A percentile compares a stretch with the other conserved stretches of the same genome.
Evolutionary conservation across 2,329 filamentous ascomycete genomes (phyloP).

Genomic region (Verticillium alfalfae): DNA sequence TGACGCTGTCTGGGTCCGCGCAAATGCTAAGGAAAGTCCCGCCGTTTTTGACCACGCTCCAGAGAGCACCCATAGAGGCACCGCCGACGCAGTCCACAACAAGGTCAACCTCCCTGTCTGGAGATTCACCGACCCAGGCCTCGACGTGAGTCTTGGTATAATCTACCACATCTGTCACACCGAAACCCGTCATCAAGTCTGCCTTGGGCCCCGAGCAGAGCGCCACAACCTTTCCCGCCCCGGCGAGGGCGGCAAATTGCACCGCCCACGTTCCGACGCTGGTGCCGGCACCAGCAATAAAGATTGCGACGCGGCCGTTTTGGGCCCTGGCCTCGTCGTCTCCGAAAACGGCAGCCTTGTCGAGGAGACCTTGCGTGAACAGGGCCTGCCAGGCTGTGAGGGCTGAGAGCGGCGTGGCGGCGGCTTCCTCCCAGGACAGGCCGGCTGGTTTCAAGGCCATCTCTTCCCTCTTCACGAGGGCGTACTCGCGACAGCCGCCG

Average conservation of each 20-base stretch:
- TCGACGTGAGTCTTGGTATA: constrained; percentile 56
- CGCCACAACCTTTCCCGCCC: constrained; percentile 27
- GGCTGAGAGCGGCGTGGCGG: constrained; percentile 30
- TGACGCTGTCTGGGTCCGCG: constrained; percentile 18
- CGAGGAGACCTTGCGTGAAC: constrained; percentile 24
- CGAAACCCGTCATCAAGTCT: constrained; percentile 20
- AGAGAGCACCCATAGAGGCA: constrained; percentile 21
- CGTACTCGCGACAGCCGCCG: constrained; percentile 25
- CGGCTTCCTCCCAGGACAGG: constrained; percentile 26
- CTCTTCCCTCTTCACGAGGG: constrained; percentile 20
- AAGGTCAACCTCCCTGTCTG: constrained; percentile 21
- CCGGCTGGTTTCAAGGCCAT: constrained; percentile 24
- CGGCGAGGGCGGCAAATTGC: constrained; percentile 27
- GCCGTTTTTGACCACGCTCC: constrained; percentile 25
- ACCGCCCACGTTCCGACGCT: constrained; percentile 33
- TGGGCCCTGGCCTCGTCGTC: constrained; percentile 15
- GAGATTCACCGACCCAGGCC: constrained; percentile 26
- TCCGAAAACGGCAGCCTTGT: constrained; percentile 19
- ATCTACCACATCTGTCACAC: constrained; percentile 64
- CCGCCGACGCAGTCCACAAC: constrained; percentile 32
- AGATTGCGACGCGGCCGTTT: constrained; percentile 24
- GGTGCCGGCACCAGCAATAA: constrained; percentile 32
- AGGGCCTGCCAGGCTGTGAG: constrained; percentile 33
- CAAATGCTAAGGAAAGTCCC: constrained; percentile 27
- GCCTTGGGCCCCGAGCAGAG: constrained; percentile 22